Evolutionary conservation across 2,329 filamentous ascomycete species (phyloP).

Genomic region (Lachnellula arida): DNA sequence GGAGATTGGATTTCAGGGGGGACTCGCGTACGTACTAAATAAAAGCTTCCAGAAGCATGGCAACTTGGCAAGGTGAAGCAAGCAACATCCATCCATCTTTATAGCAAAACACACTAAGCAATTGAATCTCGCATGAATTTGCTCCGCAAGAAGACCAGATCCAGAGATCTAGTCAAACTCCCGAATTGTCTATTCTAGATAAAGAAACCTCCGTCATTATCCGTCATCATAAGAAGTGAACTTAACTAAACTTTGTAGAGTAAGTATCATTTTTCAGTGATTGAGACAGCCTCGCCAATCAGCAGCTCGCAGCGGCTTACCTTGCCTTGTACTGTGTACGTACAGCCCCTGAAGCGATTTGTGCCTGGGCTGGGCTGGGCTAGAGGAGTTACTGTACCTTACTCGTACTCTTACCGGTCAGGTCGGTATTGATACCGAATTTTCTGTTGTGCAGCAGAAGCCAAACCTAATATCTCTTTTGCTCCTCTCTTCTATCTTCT

Average conservation of each 20-base stretch:
- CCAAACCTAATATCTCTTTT: no score
- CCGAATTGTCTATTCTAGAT: background rate
- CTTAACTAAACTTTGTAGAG: background rate
- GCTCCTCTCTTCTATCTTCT: background rate
- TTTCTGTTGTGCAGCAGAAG: no score
- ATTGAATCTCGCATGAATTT: no score
- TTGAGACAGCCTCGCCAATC: background rate
- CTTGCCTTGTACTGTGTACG: background rate
- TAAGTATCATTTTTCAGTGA: background rate
- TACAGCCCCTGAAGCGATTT: slow-evolving; percentile 6
- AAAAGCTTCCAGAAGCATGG: background rate
- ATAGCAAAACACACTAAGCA: no score
- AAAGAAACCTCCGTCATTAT: no score
- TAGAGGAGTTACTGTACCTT: background rate
- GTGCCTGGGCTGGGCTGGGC: background rate
- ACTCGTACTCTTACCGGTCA: background rate
- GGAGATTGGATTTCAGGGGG: slow-evolving; percentile 1
- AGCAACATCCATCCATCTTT: background rate
- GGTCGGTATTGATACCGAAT: background rate
- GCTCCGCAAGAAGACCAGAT: no score
- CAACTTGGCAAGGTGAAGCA: background rate
- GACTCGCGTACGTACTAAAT: background rate
- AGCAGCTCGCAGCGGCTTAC: background rate
- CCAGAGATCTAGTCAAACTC: background rate
- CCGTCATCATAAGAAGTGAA: background rate